A percentile compares a stretch with the other conserved stretches of the same genome.
Evolutionary conservation across 2,329 filamentous ascomycete genomes (phyloP).

Genomic region (Xylariaceae sp.): DNA sequence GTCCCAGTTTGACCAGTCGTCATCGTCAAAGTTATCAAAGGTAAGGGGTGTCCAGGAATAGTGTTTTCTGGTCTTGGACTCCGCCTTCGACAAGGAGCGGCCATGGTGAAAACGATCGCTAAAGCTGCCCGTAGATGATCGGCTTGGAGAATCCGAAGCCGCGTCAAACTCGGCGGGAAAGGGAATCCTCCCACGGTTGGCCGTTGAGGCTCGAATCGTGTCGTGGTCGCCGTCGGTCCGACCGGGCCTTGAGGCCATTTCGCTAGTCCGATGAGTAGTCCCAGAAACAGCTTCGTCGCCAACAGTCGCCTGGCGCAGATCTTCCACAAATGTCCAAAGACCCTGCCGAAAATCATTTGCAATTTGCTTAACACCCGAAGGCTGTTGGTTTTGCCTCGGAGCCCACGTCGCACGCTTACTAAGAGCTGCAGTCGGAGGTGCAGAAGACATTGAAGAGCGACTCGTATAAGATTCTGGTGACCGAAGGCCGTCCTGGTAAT

Average conservation of each 20-base stretch:
- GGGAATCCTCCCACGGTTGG: constrained; percentile 37
- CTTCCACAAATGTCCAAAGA: constrained; percentile 91
- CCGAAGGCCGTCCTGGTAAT: constrained; percentile 42
- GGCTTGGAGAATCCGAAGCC: constrained; percentile 27
- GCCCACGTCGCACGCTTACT: constrained; percentile 59
- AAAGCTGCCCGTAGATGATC: constrained; percentile 26
- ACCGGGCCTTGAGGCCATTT: constrained; percentile 21
- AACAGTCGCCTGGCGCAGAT: constrained; percentile 90
- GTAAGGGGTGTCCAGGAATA: constrained; percentile 58
- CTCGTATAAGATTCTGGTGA: constrained; percentile 29
- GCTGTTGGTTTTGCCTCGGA: constrained; percentile 43
- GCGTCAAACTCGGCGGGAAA: constrained; percentile 37
- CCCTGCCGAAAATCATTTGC: constrained; percentile 87
- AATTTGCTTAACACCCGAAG: constrained; percentile 64
- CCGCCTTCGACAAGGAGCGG: constrained; percentile 27
- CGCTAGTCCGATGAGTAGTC: constrained; percentile 31
- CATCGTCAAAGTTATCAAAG: constrained; percentile 54
- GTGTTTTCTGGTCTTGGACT: constrained; percentile 43
- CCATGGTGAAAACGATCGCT: constrained; percentile 24
- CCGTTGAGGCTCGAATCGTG: constrained; percentile 41
- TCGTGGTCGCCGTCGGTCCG: constrained; percentile 36
- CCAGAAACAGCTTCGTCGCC: constrained; percentile 82
- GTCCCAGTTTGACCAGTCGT: constrained; percentile 64
- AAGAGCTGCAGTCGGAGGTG: constrained; percentile 34
- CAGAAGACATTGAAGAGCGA: constrained; percentile 29